These are phyloP conservation scores for Fusarium napiforme DNA, from an alignment of 2,329 filamentous ascomycete species.

Conservation along the genomic window DNA sequence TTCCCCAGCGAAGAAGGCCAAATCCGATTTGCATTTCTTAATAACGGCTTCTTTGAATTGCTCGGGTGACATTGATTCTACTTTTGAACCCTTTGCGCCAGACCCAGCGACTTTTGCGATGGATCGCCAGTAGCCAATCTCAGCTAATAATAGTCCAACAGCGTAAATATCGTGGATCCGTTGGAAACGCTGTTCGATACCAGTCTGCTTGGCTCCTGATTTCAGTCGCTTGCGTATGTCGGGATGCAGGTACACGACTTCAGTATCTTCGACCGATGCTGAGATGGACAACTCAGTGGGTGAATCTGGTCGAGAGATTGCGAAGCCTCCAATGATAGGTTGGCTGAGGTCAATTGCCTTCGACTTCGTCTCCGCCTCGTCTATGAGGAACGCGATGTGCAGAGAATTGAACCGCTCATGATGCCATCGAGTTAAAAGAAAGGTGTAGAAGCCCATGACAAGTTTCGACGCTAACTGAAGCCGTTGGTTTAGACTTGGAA, in stretches of 20 bases:
- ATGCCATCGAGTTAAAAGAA: background rate
- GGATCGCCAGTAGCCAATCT: slow-evolving; percentile 2
- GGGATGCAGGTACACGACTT: background rate
- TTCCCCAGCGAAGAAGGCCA: background rate
- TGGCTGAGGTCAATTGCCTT: background rate
- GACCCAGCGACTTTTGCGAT: background rate
- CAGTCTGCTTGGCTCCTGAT: background rate
- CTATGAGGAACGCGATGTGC: background rate
- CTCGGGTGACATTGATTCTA: rapidly evolving
- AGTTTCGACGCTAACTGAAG: background rate
- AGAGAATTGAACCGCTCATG: slow-evolving; percentile 6
- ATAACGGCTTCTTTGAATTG: background rate
- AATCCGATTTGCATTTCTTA: background rate
- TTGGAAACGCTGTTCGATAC: background rate
- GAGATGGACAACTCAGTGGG: background rate
- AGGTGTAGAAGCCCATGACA: background rate
- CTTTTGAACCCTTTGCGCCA: rapidly evolving
- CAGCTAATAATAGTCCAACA: background rate
- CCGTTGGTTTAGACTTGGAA: background rate
- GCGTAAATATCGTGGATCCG: background rate
- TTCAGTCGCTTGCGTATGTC: background rate
- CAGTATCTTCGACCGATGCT: background rate
- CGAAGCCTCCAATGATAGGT: background rate
- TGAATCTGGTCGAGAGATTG: background rate
- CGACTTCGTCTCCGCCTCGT: background rate